Percentiles rank a stretch among this genome's conserved stretches.
Conservation (phyloP, 441 rosid species). For the Lepidium campestre region DNA sequence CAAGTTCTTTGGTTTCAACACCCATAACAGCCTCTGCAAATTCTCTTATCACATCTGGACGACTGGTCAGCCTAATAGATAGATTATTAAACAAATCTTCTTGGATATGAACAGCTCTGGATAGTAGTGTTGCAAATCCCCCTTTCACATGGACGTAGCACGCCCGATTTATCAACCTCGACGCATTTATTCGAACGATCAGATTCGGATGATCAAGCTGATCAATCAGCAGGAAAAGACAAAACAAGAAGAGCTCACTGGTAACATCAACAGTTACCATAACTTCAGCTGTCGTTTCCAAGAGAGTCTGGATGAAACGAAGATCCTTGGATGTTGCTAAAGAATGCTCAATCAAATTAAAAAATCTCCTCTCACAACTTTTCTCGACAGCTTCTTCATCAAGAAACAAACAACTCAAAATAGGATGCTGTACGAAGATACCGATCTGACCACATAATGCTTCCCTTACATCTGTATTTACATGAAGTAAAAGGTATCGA, state of each 20-base stretch:
- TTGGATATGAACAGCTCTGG: constrained; percentile 54
- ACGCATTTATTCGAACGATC: constrained; percentile 65
- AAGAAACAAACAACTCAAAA: constrained; percentile 53
- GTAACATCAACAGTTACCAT: constrained; percentile 67
- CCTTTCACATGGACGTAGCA: constrained; percentile 80
- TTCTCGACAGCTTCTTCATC: constrained; percentile 36
- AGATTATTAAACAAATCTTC: constrained; percentile 70
- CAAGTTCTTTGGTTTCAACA: constrained; percentile 64
- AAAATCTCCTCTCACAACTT: constrained; percentile 46
- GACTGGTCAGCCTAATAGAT: constrained; percentile 56
- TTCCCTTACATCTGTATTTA: constrained; percentile 75
- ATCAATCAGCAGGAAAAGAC: constrained; percentile 77
- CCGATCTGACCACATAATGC: constrained; percentile 81
- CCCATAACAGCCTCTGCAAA: constrained; percentile 92
- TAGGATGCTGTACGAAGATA: constrained; percentile 50
- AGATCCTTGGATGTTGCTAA: constrained; percentile 59
- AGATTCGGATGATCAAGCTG: constrained; percentile 80
- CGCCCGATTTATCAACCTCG: constrained; percentile 68
- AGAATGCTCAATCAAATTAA: constrained; percentile 60
- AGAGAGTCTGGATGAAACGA: constrained; percentile 68
- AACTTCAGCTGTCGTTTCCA: constrained; percentile 74
- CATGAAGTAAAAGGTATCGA: constrained; percentile 59
- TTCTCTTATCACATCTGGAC: constrained; percentile 74
- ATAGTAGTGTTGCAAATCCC: constrained; percentile 63
- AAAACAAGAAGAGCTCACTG: constrained; percentile 63